Evolutionary conservation across 2,329 filamentous ascomycete species (phyloP), one percentile per base, ranked within the genome.

Genomic region (Pyricularia grisea): DNA sequence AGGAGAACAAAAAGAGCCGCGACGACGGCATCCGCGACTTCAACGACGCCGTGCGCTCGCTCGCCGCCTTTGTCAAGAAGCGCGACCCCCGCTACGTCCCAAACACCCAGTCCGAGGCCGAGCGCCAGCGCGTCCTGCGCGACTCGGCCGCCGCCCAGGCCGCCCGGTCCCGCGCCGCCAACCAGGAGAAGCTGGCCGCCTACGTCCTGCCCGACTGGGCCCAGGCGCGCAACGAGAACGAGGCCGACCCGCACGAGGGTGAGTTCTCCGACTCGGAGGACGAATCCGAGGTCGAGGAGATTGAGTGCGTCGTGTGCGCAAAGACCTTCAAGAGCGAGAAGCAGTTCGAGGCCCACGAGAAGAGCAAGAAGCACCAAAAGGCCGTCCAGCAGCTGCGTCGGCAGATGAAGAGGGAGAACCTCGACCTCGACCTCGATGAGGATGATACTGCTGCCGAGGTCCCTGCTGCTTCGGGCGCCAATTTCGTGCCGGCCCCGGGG

Each of bases 281-380:
- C 30, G 83, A 82, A 67, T 83, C 82, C 1, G 85, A 86, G 71
- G 77, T 85, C 3, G 85, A 90, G 72, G 81, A 88, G 33, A 86
- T 92, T 68, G 89, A 89, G 74, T 98, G 95, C 76, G 86, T 90
- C 2, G 86, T 88, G 4, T 98, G 95, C 78, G 86, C 88, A 72
- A 92, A 91, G 72, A 85, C 80, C 0, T 99, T 98, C 80, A 87
- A 97, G 79, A 98, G 94, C 75, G 92, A 97, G 76, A 93, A 93
- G 72, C 94, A 98, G 76, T 93, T 91, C 71, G 89, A 96, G 74
- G 90, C 91, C 3, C 95, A 99, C 75, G 94, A 97, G 80, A 93
- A 91, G 80, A 98, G 94, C 83, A 99, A 97, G 78, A 99, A 98
- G 79, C 95, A 99, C 75, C 79, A 90, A 71, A 98, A 97, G 77